Evolutionary conservation across 2,329 filamentous ascomycete genomes (phyloP).

Genomic region (Colletotrichum cuscutae): DNA sequence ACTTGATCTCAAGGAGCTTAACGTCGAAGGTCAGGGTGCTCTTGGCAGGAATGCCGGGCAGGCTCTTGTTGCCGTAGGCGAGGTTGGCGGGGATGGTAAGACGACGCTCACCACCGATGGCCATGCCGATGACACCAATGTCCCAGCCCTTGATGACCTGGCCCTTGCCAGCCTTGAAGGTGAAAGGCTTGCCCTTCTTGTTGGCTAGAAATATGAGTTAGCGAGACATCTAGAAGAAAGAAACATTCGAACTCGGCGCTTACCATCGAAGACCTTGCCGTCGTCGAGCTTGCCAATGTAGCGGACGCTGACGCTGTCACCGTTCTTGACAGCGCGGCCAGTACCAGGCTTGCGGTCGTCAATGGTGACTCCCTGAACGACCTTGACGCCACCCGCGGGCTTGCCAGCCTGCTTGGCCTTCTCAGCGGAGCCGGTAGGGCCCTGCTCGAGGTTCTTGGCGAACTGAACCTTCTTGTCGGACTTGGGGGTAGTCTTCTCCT

Average conservation of each 20-base stretch:
- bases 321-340: constrained; percentile 87
- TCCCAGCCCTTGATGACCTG: constrained; percentile 99
- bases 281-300: constrained; percentile 98
- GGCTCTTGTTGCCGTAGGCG: constrained; percentile 86
- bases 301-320: constrained; percentile 90
- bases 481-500: constrained; percentile 68
- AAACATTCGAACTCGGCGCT: constrained; percentile 61
- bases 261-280: constrained; percentile 94
- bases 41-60: constrained; percentile 90
- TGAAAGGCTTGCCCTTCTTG: constrained; percentile 98
- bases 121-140: constrained; percentile 91
- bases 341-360: constrained; percentile 95
- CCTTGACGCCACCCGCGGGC: constrained; percentile 73
- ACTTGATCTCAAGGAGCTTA: constrained; percentile 87
- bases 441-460: constrained; percentile 98
- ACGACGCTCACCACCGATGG: constrained; percentile 91
- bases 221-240: constrained; percentile 9
- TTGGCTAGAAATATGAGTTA: constrained; percentile 70
- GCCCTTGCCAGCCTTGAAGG: constrained; percentile 91
- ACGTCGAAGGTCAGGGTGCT: constrained; percentile 93
- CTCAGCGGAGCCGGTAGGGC: constrained; percentile 79
- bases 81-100: constrained; percentile 88
- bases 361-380: constrained; percentile 87
- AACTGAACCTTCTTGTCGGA: constrained; percentile 97
- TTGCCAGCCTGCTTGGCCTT: constrained; percentile 49